phyloP scores from a whole-genome alignment of 352 stramenopile species.

The Pythium rishiriense region DNA sequence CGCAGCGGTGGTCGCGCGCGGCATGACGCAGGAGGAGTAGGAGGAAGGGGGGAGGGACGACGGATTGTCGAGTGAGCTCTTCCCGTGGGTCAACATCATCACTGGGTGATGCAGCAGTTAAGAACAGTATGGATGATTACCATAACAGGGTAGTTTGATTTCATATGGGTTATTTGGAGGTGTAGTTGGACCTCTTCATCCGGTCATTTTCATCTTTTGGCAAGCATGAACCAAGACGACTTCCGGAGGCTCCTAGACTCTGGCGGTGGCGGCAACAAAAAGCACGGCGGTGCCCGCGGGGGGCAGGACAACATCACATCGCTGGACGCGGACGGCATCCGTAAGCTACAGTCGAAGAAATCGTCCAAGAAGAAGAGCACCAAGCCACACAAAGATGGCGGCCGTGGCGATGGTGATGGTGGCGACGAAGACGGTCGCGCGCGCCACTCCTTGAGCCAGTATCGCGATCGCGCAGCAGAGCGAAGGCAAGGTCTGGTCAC shows the following conservation, averaged over 20 bases:
- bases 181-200: not conserved
- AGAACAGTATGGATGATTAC: not conserved
- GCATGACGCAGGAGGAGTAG: not conserved
- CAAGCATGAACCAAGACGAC: slow-evolving; percentile 75
- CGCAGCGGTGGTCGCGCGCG: not conserved
- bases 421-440: not conserved
- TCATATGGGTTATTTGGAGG: slow-evolving; percentile 4
- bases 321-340: slow-evolving; percentile 45
- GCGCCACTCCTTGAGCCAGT: slow-evolving; percentile 25
- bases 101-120: not conserved
- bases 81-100: not conserved
- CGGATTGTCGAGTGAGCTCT: not conserved
- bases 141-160: slow-evolving; percentile 3
- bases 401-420: not conserved
- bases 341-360: slow-evolving; percentile 61
- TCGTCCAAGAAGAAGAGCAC: slow-evolving; percentile 48
- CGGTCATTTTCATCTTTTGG: not conserved
- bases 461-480: slow-evolving; percentile 73
- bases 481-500: slow-evolving; percentile 37
- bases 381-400: slow-evolving; percentile 38
- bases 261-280: slow-evolving; percentile 21
- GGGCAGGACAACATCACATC: slow-evolving; percentile 63
- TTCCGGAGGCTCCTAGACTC: slow-evolving; percentile 62
- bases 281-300: slow-evolving; percentile 26
- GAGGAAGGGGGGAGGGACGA: not conserved